A percentile compares a stretch with the other conserved stretches of the same genome.
These are phyloP conservation scores for Drechslerella dactyloides DNA, from an alignment of 2,329 filamentous ascomycete species.

Conservation along the genomic window DNA sequence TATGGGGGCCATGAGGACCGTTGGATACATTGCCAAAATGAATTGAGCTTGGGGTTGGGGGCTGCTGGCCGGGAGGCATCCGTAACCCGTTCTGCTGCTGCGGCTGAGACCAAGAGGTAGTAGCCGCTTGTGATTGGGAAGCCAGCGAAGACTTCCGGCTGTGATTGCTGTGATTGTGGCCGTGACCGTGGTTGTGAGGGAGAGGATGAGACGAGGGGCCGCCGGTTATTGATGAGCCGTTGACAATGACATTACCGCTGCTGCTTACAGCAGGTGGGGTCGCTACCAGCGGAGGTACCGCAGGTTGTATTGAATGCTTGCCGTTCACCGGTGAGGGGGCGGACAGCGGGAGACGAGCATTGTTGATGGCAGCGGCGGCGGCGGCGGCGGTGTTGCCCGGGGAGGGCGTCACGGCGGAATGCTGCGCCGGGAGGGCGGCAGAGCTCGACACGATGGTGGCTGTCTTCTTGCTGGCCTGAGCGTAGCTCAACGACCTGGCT, in stretches of 20 bases:
- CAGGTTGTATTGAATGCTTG: constrained; percentile 73
- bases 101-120: constrained; percentile 62
- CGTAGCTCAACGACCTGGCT: constrained; percentile 49
- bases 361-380: constrained; percentile 63
- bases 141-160: constrained; percentile 68
- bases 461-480: constrained; percentile 45
- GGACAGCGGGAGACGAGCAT: constrained; percentile 64
- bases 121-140: constrained; percentile 29
- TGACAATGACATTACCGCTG: constrained; percentile 68
- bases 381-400: constrained; percentile 63
- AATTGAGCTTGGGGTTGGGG: constrained; percentile 68
- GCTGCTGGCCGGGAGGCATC: constrained; percentile 75
- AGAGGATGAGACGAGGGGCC: constrained; percentile 76
- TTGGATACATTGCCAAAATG: constrained; percentile 81
- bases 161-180: constrained; percentile 59
- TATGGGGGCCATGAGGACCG: constrained; percentile 58
- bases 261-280: constrained; percentile 67
- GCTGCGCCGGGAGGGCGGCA: constrained; percentile 31
- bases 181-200: constrained; percentile 67
- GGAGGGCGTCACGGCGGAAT: constrained; percentile 54
- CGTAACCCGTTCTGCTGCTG: constrained; percentile 51
- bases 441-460: constrained; percentile 46
- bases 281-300: constrained; percentile 67
- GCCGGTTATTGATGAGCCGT: constrained; percentile 65
- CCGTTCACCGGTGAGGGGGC: constrained; percentile 80